Conservation (phyloP, 1,284 basidiomycete species). For the Exobasidium cylindrosporum region DNA sequence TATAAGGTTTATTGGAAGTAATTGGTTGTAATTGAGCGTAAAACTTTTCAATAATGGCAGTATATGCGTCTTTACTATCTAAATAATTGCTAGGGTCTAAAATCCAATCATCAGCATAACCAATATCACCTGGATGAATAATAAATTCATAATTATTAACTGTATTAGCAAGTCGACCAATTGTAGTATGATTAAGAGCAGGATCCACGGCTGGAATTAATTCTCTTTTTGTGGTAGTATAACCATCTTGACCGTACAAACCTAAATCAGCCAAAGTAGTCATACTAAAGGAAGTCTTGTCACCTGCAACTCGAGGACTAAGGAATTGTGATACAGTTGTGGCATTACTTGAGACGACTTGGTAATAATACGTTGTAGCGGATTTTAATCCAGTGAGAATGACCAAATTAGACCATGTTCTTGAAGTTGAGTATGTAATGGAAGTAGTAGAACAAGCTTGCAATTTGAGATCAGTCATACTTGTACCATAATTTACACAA, state of each 20-base stretch:
- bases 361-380: slow-evolving; percentile 38
- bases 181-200: slow-evolving; percentile 18
- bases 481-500: slow-evolving; percentile 29
- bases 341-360: slow-evolving; percentile 25
- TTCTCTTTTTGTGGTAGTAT: slow-evolving; percentile 11
- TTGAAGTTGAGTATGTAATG: slow-evolving; percentile 33
- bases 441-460: slow-evolving; percentile 25
- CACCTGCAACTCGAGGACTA: slow-evolving; percentile 13
- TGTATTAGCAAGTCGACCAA: slow-evolving; percentile 12
- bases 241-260: slow-evolving; percentile 16
- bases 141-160: slow-evolving; percentile 15
- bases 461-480: slow-evolving; percentile 11
- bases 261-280: slow-evolving; percentile 16
- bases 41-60: slow-evolving; percentile 54
- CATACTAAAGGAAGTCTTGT: slow-evolving; percentile 17
- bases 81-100: background rate
- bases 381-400: slow-evolving; percentile 23
- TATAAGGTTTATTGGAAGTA: slow-evolving; percentile 44
- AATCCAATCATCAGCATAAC: slow-evolving; percentile 55
- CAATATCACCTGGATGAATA: slow-evolving; percentile 42
- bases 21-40: slow-evolving; percentile 52
- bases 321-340: slow-evolving; percentile 8
- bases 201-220: slow-evolving; percentile 18
- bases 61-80: slow-evolving; percentile 27
- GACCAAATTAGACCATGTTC: slow-evolving; percentile 38